A percentile compares a stretch with the other conserved stretches of the same genome.
Conservation (phyloP, 768 basidiomycete genomes). For the Megacollybia marginata region DNA sequence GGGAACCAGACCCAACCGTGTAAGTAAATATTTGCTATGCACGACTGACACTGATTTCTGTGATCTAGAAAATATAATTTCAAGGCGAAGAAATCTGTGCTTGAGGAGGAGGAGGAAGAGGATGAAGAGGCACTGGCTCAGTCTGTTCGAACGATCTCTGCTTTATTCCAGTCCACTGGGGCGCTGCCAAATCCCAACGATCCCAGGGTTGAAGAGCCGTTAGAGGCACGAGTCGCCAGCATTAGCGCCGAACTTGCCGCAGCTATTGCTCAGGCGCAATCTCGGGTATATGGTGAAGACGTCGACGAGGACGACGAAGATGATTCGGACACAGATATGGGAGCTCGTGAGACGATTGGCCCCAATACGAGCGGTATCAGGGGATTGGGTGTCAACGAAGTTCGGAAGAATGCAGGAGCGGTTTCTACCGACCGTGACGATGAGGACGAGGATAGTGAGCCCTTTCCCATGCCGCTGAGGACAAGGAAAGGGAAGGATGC, state of each 20-base stretch:
- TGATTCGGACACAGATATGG: slow-evolving; percentile 21
- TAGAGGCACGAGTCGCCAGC: slow-evolving; percentile 64
- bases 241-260: slow-evolving; percentile 78
- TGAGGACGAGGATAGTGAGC: slow-evolving; percentile 67
- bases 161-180: slow-evolving; percentile 43
- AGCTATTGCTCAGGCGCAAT: slow-evolving; percentile 68
- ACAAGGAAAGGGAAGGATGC: slow-evolving; percentile 54
- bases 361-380: slow-evolving; percentile 45
- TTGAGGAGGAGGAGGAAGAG: slow-evolving; percentile 43
- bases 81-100: slow-evolving; percentile 60
- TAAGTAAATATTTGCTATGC: slow-evolving; percentile 28
- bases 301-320: slow-evolving; percentile 46
- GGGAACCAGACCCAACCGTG: slow-evolving; percentile 82
- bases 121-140: slow-evolving; percentile 58
- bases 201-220: slow-evolving; percentile 30
- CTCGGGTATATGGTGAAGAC: slow-evolving; percentile 54
- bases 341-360: slow-evolving; percentile 25
- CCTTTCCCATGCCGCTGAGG: slow-evolving; percentile 67
- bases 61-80: slow-evolving; percentile 64
- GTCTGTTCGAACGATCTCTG: slow-evolving; percentile 69
- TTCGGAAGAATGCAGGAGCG: slow-evolving; percentile 5
- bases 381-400: slow-evolving; percentile 22
- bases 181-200: slow-evolving; percentile 22
- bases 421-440: slow-evolving; percentile 16
- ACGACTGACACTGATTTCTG: slow-evolving; percentile 12